These are phyloP conservation scores for Ocimum tenuiflorum DNA, from an alignment of 257 asterid genomes.

Conservation along the genomic window DNA sequence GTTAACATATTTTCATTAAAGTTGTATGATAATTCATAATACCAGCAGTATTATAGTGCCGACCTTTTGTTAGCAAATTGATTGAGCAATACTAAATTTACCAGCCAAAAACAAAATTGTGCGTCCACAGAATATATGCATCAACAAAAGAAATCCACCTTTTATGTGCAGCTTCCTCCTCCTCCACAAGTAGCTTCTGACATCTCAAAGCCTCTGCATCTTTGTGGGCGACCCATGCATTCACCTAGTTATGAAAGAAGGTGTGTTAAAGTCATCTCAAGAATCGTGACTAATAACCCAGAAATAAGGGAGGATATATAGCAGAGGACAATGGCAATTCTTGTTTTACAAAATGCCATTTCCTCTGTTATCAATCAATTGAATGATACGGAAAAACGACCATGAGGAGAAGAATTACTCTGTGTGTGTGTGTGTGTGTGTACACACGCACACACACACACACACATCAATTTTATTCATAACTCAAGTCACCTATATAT, in stretches of 20 bases:
- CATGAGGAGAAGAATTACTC: no score
- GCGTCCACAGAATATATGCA: neutral
- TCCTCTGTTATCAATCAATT: no score
- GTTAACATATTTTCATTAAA: neutral
- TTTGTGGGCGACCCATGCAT: constrained; percentile 85
- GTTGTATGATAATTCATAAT: neutral
- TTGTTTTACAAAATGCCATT: neutral
- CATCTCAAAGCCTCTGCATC: constrained; percentile 97
- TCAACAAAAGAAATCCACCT: constrained; percentile 35
- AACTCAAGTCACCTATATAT: no score
- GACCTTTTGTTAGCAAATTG: neutral
- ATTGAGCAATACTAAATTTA: neutral
- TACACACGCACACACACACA: no score
- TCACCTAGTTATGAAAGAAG: constrained; percentile 54
- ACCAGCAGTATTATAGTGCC: neutral
- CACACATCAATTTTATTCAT: no score
- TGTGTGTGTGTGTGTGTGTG: no score
- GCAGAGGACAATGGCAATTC: neutral
- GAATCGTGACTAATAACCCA: constrained; percentile 3
- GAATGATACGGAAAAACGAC: no score
- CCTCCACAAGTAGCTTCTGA: constrained; percentile 93
- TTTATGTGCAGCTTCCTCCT: constrained; percentile 86
- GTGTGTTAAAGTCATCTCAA: neutral
- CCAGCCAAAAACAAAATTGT: neutral
- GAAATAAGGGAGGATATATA: neutral